Conservation (phyloP, 805 yeast genomes). For the Millerozyma miso region DNA sequence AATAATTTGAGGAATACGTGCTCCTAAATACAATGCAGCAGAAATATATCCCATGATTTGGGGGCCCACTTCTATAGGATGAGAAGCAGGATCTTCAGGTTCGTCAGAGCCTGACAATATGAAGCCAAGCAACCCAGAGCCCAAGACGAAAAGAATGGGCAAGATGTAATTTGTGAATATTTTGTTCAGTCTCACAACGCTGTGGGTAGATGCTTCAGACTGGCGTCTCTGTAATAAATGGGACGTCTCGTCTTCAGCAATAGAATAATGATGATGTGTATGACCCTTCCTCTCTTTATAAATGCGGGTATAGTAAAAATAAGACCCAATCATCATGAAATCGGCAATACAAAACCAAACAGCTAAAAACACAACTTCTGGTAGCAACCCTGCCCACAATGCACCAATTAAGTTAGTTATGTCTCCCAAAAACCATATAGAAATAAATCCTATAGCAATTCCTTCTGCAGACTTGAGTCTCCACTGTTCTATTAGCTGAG, state of each 20-base stretch:
- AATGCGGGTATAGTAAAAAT: constrained; percentile 50
- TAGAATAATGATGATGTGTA: constrained; percentile 12
- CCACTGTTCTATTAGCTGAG: constrained; percentile 82
- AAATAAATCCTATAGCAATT: constrained; percentile 61
- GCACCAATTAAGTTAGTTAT: constrained; percentile 64
- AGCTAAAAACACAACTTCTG: constrained; percentile 67
- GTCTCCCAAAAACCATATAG: constrained; percentile 73
- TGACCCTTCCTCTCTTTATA: constrained; percentile 35
- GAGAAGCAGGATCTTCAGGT: constrained; percentile 18
- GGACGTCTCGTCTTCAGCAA: constrained; percentile 16
- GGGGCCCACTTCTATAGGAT: constrained; percentile 46
- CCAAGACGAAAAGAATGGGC: constrained; percentile 59
- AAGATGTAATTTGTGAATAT: constrained; percentile 48
- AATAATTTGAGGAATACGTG: constrained; percentile 77
- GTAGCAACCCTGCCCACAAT: constrained; percentile 63
- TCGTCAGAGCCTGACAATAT: constrained; percentile 39
- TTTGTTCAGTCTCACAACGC: constrained; percentile 48
- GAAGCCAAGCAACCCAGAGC: constrained; percentile 61
- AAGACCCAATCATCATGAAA: constrained; percentile 51
- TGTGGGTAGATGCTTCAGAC: constrained; percentile 49
- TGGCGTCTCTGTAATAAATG: constrained; percentile 43
- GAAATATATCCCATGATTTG: constrained; percentile 68
- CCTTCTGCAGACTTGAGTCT: constrained; percentile 72
- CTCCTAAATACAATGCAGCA: constrained; percentile 65
- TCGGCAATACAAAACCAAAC: constrained; percentile 78